Base-by-base conservation (phyloP, 176 grass and related monocot species). In the Avena eriantha region DNA sequence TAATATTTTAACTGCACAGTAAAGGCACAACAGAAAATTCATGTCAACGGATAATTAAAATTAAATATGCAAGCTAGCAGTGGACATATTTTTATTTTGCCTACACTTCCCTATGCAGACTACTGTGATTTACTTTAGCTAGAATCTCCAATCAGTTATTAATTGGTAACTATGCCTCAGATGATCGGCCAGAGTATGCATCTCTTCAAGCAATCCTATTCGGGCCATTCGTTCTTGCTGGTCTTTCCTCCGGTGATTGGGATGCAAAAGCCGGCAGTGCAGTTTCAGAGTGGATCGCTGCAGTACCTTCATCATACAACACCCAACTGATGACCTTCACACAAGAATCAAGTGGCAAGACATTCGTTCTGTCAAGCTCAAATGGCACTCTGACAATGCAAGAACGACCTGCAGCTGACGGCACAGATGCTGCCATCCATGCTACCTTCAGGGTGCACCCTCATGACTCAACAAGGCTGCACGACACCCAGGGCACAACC, bases 191-290 rank as follows among this genome's bases (percentile, higher is more conserved):
- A 2, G 94, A 93, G 71, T 94, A 90, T 81, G 88, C 83, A 75
- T 92, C 94, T 34, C 75, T 99, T 81, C 94, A 96, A 79, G 92
- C 94, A 79, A 43, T 96, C 39, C 86, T 99, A 71, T 99, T 96
- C 31, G 97, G 92, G 8, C 94, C 94, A 71, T 96, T 87, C 34
- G 87, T 97, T 88, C 97, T 99, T 60, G 89, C 87, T 64, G 97
- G 94, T 61, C 61, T 99, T 64, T 90, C 97, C 61, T 71, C 83
- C 0, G 85, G 92, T 24, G 87, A 96, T 63, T 94, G 85, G 94
- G 74, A 94, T 61, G 80, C 78, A 0, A 93, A 96, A 75, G 77
- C 86, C 1, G 33, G 83, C 16, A 86, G 61, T 76, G 76, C 72
- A 69, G 58, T 96, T 79, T 93, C 94, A 7, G 94, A 96, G 19